These are phyloP conservation scores for Vicia villosa DNA, from an alignment of 306 rosid species.

Conservation along the genomic window DNA sequence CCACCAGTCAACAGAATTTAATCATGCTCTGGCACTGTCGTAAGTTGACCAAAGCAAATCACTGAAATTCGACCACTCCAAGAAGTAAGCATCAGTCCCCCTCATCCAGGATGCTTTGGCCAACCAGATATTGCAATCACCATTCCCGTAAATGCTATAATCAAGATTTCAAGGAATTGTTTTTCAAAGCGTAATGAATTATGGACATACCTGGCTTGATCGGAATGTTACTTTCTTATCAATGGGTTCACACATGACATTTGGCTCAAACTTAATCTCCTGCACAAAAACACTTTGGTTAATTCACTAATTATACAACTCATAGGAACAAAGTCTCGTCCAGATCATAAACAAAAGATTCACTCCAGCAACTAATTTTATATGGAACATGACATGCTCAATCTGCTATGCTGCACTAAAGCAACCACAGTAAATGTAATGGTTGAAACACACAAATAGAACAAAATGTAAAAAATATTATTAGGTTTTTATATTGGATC, in stretches of 20 bases:
- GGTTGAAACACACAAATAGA: slow-evolving; percentile 7
- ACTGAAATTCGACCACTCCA: background rate
- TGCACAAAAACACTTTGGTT: slow-evolving; percentile 36
- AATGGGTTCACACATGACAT: slow-evolving; percentile 89
- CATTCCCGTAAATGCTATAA: slow-evolving; percentile 5
- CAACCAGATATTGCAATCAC: slow-evolving; percentile 3
- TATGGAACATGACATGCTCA: background rate
- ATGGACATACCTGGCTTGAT: slow-evolving; percentile 65
- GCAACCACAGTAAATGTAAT: background rate
- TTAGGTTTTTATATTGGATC: too few relatives aligned
- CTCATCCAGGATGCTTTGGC: slow-evolving; percentile 8
- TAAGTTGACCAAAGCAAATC: background rate
- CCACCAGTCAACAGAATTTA: background rate
- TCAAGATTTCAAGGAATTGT: slow-evolving; percentile 14
- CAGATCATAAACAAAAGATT: slow-evolving; percentile 26
- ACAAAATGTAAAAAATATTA: background rate
- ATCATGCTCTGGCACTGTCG: slow-evolving; percentile 5
- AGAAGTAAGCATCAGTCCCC: slow-evolving; percentile 7
- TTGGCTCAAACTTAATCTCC: slow-evolving; percentile 95
- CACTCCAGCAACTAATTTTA: background rate
- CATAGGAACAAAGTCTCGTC: background rate
- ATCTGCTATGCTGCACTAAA: slow-evolving; percentile 1
- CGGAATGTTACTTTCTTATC: slow-evolving; percentile 82
- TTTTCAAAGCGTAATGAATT: slow-evolving; percentile 11
- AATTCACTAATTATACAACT: background rate